A percentile compares a stretch with the other conserved stretches of the same genome.
Evolutionary conservation across 768 basidiomycete species (phyloP).

Genomic region (Panellus pusillus): DNA sequence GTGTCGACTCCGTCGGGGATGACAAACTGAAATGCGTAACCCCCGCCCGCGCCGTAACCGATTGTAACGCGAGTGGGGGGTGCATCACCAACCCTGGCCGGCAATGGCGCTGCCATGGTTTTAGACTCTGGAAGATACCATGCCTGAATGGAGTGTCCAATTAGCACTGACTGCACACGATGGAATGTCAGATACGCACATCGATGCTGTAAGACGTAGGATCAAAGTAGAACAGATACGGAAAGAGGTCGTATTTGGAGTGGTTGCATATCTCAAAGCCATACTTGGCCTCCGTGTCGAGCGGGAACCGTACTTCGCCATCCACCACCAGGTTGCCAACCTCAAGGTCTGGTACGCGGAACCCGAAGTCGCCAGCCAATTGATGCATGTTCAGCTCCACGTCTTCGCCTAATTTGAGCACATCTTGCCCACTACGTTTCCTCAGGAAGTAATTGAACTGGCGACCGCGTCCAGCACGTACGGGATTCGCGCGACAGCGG

Average conservation of each 20-base stretch:
- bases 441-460: conserved; percentile 17
- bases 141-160: conserved; percentile 2
- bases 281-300: conserved; percentile 9
- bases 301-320: conserved; percentile 2
- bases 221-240: conserved; percentile 21
- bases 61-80: conserved; percentile 14
- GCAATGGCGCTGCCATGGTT: conserved; percentile 4
- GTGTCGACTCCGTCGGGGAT: conserved; percentile 29
- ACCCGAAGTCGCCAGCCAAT: conserved; percentile 3
- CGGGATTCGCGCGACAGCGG: not conserved
- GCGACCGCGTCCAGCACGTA: conserved; percentile 12
- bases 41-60: conserved; percentile 12
- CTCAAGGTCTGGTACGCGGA: conserved; percentile 10
- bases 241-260: conserved; percentile 14
- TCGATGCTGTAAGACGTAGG: conserved; percentile 17
- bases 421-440: not conserved
- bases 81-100: not conserved
- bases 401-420: not conserved
- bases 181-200: not conserved
- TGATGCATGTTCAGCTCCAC: conserved; percentile 17
- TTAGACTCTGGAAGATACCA: conserved; percentile 12
- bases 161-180: not conserved
- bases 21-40: conserved; percentile 27
- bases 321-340: conserved; percentile 11
- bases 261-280: conserved; percentile 19